Conservation (phyloP, 305 asterid species). For the Rubia tinctorum region DNA sequence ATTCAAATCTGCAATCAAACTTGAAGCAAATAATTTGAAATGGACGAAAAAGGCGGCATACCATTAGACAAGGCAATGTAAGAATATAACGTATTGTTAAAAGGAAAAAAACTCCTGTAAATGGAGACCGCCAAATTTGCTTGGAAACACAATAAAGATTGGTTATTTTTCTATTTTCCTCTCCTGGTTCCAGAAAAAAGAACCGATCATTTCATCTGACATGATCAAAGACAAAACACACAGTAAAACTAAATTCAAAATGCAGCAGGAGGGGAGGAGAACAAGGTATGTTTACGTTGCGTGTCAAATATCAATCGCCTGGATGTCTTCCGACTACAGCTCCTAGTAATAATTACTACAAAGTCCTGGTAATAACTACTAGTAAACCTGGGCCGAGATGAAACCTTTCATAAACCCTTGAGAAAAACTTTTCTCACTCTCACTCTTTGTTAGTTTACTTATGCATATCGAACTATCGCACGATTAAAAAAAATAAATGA, state of each 20-base stretch:
- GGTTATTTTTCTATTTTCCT: not conserved
- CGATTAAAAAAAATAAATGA: no score
- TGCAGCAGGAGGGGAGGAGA: not conserved
- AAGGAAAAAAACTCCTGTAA: no score
- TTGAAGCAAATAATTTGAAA: not conserved
- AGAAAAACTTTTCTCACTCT: not conserved
- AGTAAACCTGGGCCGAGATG: not conserved
- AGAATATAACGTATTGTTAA: conserved; percentile 28
- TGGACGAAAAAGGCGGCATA: conserved; percentile 13
- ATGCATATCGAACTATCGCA: no score
- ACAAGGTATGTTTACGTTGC: not conserved
- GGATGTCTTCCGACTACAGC: not conserved
- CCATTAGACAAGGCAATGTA: conserved; percentile 32
- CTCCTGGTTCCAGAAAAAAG: not conserved
- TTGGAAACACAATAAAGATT: no score
- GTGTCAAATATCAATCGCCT: not conserved
- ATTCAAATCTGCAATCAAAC: conserved; percentile 26
- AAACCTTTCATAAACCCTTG: conserved; percentile 17
- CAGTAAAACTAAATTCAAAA: no score
- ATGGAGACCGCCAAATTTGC: no score
- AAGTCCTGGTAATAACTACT: not conserved
- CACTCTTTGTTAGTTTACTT: no score
- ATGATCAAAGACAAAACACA: no score
- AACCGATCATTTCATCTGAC: not conserved
- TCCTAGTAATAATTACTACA: no score